These are phyloP conservation scores for Candida rishiriensis DNA, from an alignment of 805 yeast species.

Conservation along the genomic window DNA sequence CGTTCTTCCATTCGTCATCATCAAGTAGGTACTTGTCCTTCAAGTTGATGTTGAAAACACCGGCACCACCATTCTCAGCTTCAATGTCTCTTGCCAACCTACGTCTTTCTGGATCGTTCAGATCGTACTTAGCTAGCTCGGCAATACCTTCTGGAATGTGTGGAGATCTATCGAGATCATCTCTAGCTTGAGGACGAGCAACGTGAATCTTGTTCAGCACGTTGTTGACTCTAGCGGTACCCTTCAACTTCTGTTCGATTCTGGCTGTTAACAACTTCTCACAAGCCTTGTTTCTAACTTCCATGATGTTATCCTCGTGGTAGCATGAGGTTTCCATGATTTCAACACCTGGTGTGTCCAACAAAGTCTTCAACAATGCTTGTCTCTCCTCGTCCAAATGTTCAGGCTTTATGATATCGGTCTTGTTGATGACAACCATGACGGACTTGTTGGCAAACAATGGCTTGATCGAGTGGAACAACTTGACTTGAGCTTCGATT, in stretches of 20 bases:
- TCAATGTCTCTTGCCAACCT: conserved; percentile 83
- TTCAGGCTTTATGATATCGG: conserved; percentile 82
- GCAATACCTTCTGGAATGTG: conserved; percentile 76
- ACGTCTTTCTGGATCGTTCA: conserved; percentile 77
- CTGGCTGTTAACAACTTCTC: conserved; percentile 93
- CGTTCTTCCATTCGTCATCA: conserved; percentile 97
- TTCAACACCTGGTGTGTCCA: conserved; percentile 76
- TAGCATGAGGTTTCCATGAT: conserved; percentile 90
- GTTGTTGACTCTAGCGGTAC: conserved; percentile 80
- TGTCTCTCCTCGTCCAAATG: conserved; percentile 77
- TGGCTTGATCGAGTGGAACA: conserved; percentile 96
- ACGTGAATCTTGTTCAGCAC: conserved; percentile 95
- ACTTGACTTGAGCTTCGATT: conserved; percentile 93
- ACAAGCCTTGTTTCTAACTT: conserved; percentile 94
- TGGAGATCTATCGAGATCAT: conserved; percentile 75
- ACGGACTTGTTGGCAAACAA: conserved; percentile 95
- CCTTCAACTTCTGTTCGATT: conserved; percentile 94
- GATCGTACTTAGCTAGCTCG: conserved; percentile 60
- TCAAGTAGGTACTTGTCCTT: conserved; percentile 89
- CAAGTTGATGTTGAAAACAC: conserved; percentile 91
- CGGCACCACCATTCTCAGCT: conserved; percentile 96
- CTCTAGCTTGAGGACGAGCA: conserved; percentile 84
- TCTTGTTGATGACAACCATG: conserved; percentile 90
- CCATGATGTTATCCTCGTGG: conserved; percentile 92
- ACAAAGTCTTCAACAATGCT: conserved; percentile 61